Evolutionary conservation across 805 yeast species (phyloP), one percentile per base, ranked within the genome.

Genomic region (Komagataella ulmi): DNA sequence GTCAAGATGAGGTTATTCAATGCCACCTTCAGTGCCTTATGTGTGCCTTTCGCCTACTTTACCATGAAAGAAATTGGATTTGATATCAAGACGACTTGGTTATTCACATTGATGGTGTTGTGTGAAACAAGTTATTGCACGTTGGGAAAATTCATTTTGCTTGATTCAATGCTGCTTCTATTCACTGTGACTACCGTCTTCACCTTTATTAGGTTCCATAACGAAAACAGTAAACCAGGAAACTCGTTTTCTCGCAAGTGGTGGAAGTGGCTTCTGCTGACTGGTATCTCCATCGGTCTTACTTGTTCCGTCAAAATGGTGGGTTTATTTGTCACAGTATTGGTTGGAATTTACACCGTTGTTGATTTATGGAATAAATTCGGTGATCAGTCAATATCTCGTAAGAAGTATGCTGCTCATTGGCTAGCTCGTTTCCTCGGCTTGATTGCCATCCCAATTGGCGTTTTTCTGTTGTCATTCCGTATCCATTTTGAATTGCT

Each of bases 241-340:
- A 63, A 68, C 50, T 70, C 72, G 43, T 88, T 90, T 62, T 63
- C 85, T 10, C 72, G 81, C 61, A 76, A 79, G 62, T 91, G 99
- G 97, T 93, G 96, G 96, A 81, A 80, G 64, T 91, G 97, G 96
- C 68, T 93, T 50, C 59, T 84, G 21, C 69, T 85, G 53, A 85
- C 96, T 7, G 99, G 99, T 57, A 69, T 88, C 50, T 73, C 80
- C 48, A 17, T 44, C 18, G 98, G 99, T 46, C 86, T 93, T 65
- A 85, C 90, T 17, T 84, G 91, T 63, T 85, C 96, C 24, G 95
- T 89, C 53, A 93, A 93, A 69, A 88, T 90, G 96, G 98, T 93
- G 53, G 99, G 99, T 60, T 75, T 91, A 52, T 88, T 93, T 61
- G 87, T 88, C 54, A 91, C 95, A 53, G 67, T 88, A 17, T 70